phyloP scores from a whole-genome alignment of 2,329 filamentous ascomycete species.

The Verticillium zaregamsianum region DNA sequence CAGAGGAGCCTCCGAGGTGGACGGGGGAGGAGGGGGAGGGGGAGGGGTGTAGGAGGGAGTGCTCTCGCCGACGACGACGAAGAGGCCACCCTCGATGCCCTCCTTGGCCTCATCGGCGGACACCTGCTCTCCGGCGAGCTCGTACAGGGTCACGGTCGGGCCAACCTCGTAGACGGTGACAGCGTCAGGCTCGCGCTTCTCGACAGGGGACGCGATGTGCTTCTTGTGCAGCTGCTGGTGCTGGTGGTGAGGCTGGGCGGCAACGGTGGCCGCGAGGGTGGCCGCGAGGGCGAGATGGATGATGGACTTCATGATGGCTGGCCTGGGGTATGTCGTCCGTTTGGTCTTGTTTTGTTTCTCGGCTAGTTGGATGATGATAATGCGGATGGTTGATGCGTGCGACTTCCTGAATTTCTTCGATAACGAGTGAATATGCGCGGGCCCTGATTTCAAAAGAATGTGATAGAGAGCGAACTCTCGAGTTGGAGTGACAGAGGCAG shows the following conservation, averaged over 20 bases:
- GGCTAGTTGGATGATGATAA: neutral
- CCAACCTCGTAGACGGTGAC: slow-evolving; percentile 53
- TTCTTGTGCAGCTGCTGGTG: slow-evolving; percentile 58
- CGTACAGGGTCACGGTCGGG: slow-evolving; percentile 66
- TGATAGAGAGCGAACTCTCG: slow-evolving; percentile 1
- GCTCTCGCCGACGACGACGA: slow-evolving; percentile 59
- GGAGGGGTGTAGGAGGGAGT: slow-evolving; percentile 48
- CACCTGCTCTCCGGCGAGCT: slow-evolving; percentile 62
- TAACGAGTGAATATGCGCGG: neutral
- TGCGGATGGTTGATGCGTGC: neutral
- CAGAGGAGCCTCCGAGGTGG: slow-evolving; percentile 27
- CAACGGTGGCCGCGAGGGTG: slow-evolving; percentile 45
- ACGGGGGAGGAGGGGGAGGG: slow-evolving; percentile 31
- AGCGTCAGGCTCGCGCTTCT: slow-evolving; percentile 42
- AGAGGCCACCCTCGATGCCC: slow-evolving; percentile 69
- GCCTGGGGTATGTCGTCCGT: slow-evolving; percentile 1
- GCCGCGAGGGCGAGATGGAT: slow-evolving; percentile 48
- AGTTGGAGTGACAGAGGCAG: neutral
- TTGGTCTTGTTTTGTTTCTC: neutral
- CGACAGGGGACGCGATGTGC: slow-evolving; percentile 40
- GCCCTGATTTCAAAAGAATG: neutral
- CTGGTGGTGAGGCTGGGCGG: slow-evolving; percentile 55
- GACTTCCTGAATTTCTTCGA: neutral
- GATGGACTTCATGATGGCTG: slow-evolving; percentile 43
- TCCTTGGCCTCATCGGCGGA: slow-evolving; percentile 60